Evolutionary conservation across 352 stramenopile genomes (phyloP), one percentile per base, ranked within the genome.

Genomic region (Globisporangium polare): DNA sequence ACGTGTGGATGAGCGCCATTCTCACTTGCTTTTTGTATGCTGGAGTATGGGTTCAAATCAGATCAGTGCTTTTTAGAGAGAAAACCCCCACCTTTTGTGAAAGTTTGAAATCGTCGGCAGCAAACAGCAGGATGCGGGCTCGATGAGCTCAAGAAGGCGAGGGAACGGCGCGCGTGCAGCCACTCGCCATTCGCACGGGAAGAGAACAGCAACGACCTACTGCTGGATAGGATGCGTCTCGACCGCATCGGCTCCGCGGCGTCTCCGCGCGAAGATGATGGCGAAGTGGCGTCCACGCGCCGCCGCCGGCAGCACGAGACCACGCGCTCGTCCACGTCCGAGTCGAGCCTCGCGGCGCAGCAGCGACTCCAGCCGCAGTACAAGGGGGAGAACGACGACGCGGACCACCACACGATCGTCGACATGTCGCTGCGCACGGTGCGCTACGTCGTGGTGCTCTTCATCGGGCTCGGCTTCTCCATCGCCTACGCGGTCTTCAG

Each of bases 391-490:
- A 47, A 39, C 2, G 62, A 60, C n/a, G 55, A 63, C 20, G 35
- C 57, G 1, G 55, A 68, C 56, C 62, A 63, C 51, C 62, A 68
- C 31, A 68, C 62, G 41, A 68, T 68, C 27, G 42, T 68, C 39
- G 55, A 68, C 57, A 63, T 68, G 62, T 60, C 62, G 55, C 56
- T 68, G 46, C 62, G 62, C 31, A 68, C 62, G 47, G 37, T 35
- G 22, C 63, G 63, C 24, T 69, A 67, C 35, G 9, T 67, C 17
- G 51, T 66, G 24, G 63, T 69, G 59, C 33, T 69, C 17, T 39
- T n/a, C 33, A 39, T 66, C 20, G 63, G 58, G 3, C 59, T 69
- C n/a, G 63, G 58, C 10, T 42, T 69, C 41, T 37, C 47, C 20
- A 52, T 66, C 62, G 35, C 53, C 3, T 68, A 65, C 45, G 53